Evolutionary conservation across 148 eudicot species (phyloP).

Genomic region (Linanthus parryae): DNA sequence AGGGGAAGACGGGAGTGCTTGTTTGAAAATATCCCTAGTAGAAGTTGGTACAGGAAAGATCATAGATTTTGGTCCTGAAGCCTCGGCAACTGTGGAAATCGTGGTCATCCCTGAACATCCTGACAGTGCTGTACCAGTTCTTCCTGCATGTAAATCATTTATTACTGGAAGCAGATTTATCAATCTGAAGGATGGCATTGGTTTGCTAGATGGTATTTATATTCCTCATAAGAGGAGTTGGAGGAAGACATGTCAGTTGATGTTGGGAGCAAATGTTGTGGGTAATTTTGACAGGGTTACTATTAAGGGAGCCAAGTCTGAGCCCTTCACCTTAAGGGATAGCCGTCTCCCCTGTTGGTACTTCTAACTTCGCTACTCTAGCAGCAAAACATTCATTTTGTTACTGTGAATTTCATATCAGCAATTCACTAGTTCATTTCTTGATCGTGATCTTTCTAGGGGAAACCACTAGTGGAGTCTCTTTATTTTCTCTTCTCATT

Average conservation of each 20-base stretch:
- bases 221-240: slow-evolving; percentile 13
- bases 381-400: too few relatives aligned
- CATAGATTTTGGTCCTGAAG: neutral
- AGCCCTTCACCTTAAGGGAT: slow-evolving; percentile 4
- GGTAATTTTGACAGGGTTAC: slow-evolving; percentile 6
- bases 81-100: neutral
- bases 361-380: too few relatives aligned
- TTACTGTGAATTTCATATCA: too few relatives aligned
- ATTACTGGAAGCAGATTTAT: slow-evolving; percentile 12
- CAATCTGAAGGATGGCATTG: slow-evolving; percentile 25
- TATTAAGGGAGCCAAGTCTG: slow-evolving; percentile 2
- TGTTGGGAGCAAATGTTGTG: slow-evolving; percentile 24
- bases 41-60: neutral
- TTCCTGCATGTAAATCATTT: slow-evolving; percentile 16
- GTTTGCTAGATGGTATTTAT: slow-evolving; percentile 11
- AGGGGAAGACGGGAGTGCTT: neutral
- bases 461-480: too few relatives aligned
- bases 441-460: too few relatives aligned
- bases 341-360: slow-evolving; percentile 16
- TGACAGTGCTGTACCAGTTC: slow-evolving; percentile 10
- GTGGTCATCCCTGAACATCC: neutral
- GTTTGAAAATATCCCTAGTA: neutral
- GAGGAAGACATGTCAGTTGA: slow-evolving; percentile 14
- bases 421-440: too few relatives aligned
- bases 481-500: too few relatives aligned